Percentiles rank a stretch among this genome's conserved stretches.
Evolutionary conservation across 163 green algal genomes (phyloP).

Genomic region (Coccomyxa subellipsoidea): DNA sequence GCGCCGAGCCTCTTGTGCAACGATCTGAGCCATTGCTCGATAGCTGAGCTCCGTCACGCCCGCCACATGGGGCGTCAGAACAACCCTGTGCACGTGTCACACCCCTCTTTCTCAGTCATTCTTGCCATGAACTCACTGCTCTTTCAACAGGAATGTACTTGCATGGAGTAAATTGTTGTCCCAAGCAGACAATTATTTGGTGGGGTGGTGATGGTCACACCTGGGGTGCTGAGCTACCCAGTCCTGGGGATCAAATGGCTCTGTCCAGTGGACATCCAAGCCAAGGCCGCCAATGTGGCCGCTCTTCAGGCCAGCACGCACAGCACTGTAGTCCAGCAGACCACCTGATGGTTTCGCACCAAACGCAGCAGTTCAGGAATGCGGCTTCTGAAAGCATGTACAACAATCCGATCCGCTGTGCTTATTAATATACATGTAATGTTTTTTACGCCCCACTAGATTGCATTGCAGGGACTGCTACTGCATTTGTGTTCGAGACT

Average conservation of each 20-base stretch:
- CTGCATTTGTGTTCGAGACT: too few relatives aligned
- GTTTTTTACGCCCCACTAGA: too few relatives aligned
- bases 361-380: background rate
- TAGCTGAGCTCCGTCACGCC: constrained; percentile 63
- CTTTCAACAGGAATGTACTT: too few relatives aligned
- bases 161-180: too few relatives aligned
- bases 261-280: constrained; percentile 55
- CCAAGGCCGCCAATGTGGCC: constrained; percentile 48
- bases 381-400: background rate
- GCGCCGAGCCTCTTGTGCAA: constrained; percentile 38
- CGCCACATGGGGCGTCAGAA: constrained; percentile 57
- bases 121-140: too few relatives aligned
- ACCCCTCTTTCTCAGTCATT: too few relatives aligned
- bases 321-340: constrained; percentile 59
- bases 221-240: constrained; percentile 38
- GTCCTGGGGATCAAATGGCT: constrained; percentile 55
- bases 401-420: too few relatives aligned
- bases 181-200: too few relatives aligned
- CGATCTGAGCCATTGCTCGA: constrained; percentile 49
- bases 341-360: constrained; percentile 21
- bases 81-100: constrained; percentile 19
- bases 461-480: too few relatives aligned
- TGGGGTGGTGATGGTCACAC: too few relatives aligned
- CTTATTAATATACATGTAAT: too few relatives aligned
- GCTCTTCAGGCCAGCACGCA: constrained; percentile 30